phyloP scores from a whole-genome alignment of 2,329 filamentous ascomycete species.

The Aspergillus bombycis region DNA sequence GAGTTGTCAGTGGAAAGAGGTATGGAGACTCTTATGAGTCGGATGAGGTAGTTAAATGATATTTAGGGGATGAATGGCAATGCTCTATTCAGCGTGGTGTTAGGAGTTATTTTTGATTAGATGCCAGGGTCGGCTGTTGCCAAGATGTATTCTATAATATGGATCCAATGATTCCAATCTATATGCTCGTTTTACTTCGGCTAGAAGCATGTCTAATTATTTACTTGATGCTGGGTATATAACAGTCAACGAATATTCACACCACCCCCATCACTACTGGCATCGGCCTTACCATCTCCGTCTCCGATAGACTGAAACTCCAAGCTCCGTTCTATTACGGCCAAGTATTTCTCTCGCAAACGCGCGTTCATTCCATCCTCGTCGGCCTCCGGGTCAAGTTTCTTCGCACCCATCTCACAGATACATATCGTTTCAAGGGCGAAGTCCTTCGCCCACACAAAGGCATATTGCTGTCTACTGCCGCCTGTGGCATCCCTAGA shows the following conservation, averaged over 20 bases:
- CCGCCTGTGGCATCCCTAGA: background rate
- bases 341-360: conserved; percentile 56
- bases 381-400: conserved; percentile 51
- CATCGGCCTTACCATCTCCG: background rate
- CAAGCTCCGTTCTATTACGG: conserved; percentile 47
- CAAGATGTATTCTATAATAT: conserved; percentile 1
- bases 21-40: conserved; percentile 90
- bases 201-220: background rate
- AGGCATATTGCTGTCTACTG: conserved; percentile 32
- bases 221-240: background rate
- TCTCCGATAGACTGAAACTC: conserved; percentile 13
- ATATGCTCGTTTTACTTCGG: background rate
- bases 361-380: conserved; percentile 46
- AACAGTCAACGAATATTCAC: background rate
- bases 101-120: conserved; percentile 16
- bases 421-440: conserved; percentile 73
- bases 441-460: conserved; percentile 71
- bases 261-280: background rate
- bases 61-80: conserved; percentile 42
- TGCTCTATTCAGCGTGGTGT: conserved; percentile 24
- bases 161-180: background rate
- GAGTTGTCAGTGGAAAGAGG: conserved; percentile 80
- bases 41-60: conserved; percentile 61
- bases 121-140: background rate
- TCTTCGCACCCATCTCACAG: conserved; percentile 85